Conservation (phyloP, 768 basidiomycete genomes). For the Goffeauzyma gilvescens region DNA sequence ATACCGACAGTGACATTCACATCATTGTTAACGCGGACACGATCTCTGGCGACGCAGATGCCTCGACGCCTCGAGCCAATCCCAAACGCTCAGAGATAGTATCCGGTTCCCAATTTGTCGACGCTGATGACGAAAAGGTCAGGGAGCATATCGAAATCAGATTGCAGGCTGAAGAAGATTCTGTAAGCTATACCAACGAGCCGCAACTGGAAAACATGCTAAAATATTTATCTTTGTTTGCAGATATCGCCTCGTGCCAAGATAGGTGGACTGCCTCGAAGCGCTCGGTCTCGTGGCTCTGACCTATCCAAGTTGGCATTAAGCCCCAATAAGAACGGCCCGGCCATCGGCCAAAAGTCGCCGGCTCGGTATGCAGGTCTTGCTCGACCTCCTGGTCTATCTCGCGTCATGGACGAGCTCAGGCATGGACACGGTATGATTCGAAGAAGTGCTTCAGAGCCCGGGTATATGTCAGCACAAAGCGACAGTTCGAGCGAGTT, state of each 20-base stretch:
- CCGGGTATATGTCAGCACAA: no score
- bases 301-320: no score
- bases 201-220: not conserved
- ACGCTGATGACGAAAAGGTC: constrained; percentile 37
- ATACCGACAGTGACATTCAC: constrained; percentile 22
- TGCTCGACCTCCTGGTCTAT: constrained; percentile 6
- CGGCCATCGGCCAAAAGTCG: constrained; percentile 24
- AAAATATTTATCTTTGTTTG: not conserved
- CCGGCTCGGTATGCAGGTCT: constrained; percentile 7
- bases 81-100: constrained; percentile 15
- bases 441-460: not conserved
- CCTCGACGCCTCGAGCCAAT: constrained; percentile 15
- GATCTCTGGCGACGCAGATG: constrained; percentile 12
- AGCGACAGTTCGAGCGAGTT: no score
- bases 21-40: constrained; percentile 28
- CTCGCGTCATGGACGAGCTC: constrained; percentile 9
- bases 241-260: constrained; percentile 16
- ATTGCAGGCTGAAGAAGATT: constrained; percentile 43
- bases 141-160: constrained; percentile 75
- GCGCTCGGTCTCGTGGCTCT: no score
- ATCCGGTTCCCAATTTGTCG: constrained; percentile 31
- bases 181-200: constrained; percentile 27
- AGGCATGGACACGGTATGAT: not conserved
- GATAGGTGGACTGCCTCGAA: constrained; percentile 13
- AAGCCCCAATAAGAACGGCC: no score